Conservation (phyloP, 148 eudicot genomes). For the Vaccinium vitisidaea region DNA sequence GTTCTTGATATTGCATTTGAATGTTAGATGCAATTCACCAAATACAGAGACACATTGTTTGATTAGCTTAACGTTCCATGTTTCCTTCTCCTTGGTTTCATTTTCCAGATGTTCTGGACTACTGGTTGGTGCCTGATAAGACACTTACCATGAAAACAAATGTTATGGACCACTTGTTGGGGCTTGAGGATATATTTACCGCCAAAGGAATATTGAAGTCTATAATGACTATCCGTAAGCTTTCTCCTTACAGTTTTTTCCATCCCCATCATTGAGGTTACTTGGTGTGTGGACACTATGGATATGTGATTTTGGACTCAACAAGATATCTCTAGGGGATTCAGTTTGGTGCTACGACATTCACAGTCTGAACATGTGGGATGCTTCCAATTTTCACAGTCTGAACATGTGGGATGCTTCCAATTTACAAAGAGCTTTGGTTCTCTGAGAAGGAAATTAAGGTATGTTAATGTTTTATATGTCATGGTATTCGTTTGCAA, state of each 20-base stretch:
- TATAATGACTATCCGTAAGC: neutral
- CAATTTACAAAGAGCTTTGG: no score
- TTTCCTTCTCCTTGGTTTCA: neutral
- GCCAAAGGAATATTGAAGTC: neutral
- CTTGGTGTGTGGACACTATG: neutral
- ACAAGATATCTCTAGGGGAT: neutral
- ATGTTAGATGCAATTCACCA: neutral
- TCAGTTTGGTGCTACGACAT: neutral
- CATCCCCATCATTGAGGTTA: neutral
- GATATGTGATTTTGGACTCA: neutral
- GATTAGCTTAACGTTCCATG: neutral
- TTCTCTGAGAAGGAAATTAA: neutral
- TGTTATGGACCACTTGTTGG: neutral
- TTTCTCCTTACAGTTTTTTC: constrained; percentile 3
- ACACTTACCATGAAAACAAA: neutral
- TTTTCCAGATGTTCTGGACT: constrained; percentile 9
- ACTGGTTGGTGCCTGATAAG: constrained; percentile 6
- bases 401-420: neutral
- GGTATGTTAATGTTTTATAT: neutral
- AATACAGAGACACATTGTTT: neutral
- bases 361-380: neutral
- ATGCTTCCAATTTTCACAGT: neutral
- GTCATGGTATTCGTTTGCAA: no score
- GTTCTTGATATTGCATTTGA: neutral
- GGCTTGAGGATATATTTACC: constrained; percentile 5